A percentile compares a stretch with the other conserved stretches of the same genome.
phyloP scores from a whole-genome alignment of 2,329 filamentous ascomycete species.

The Graphiopsis chlorocephala region DNA sequence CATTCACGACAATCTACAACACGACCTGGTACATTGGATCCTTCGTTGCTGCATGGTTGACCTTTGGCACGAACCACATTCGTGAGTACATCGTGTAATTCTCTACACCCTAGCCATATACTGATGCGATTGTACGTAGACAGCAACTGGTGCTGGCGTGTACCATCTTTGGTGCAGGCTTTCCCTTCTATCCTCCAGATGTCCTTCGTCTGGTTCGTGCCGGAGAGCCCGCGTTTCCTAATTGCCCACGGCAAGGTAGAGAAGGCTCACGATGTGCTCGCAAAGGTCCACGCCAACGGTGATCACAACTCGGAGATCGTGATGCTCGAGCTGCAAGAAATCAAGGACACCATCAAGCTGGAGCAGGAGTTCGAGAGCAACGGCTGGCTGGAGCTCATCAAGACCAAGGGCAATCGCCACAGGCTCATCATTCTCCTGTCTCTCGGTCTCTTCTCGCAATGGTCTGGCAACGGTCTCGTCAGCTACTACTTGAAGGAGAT shows the following conservation, averaged over 20 bases:
- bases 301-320: slow-evolving; percentile 47
- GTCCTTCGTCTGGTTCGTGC: slow-evolving; percentile 49
- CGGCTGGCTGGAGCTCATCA: slow-evolving; percentile 47
- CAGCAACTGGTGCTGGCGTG: slow-evolving; percentile 51
- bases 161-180: slow-evolving; percentile 54
- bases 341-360: slow-evolving; percentile 47
- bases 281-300: slow-evolving; percentile 53
- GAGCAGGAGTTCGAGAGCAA: slow-evolving; percentile 49
- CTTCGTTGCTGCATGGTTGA: slow-evolving; percentile 48
- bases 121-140: background rate
- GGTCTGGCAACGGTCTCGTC: slow-evolving; percentile 54
- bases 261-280: slow-evolving; percentile 51
- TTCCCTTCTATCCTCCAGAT: slow-evolving; percentile 47
- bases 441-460: slow-evolving; percentile 57
- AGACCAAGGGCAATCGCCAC: slow-evolving; percentile 54
- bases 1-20: slow-evolving; percentile 49
- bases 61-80: slow-evolving; percentile 45
- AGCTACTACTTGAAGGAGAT: slow-evolving; percentile 41
- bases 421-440: slow-evolving; percentile 54
- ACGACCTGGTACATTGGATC: slow-evolving; percentile 46
- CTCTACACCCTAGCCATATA: no score
- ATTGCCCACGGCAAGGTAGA: slow-evolving; percentile 51
- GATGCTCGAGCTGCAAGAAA: slow-evolving; percentile 50
- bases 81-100: background rate
- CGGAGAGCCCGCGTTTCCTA: slow-evolving; percentile 61